Percentiles rank a stretch among this genome's conserved stretches.
Conservation (phyloP, 345 rosid species). For the Populus ilicifolia region DNA sequence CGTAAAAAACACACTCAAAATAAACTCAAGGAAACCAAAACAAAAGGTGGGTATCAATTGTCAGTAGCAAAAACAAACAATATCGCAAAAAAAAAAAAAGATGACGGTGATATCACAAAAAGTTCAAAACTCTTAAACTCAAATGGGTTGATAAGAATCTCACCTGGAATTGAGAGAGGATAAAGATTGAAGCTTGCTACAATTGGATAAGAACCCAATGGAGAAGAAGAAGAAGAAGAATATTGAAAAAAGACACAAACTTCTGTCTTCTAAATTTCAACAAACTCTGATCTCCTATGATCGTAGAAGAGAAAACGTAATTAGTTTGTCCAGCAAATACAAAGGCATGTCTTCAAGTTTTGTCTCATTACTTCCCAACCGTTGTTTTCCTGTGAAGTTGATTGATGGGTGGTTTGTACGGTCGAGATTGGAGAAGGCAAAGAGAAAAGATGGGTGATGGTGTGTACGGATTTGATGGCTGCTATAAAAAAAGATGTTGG, state of each 20-base stretch:
- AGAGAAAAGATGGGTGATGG: neutral
- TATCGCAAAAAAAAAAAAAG: slow-evolving; percentile 3
- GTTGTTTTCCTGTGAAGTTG: neutral
- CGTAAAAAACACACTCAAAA: neutral
- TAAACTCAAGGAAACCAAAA: neutral
- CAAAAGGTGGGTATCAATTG: neutral
- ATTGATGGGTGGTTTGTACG: neutral
- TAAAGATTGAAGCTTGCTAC: neutral
- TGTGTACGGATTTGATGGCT: slow-evolving; percentile 2
- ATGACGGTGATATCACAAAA: neutral
- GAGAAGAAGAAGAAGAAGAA: slow-evolving; percentile 7
- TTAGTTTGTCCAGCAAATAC: neutral
- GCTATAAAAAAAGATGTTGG: neutral
- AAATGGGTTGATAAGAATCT: slow-evolving; percentile 7
- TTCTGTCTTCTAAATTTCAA: slow-evolving; percentile 13
- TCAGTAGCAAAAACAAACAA: neutral
- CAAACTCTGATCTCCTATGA: neutral
- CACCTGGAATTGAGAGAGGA: slow-evolving; percentile 7
- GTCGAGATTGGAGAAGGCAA: neutral
- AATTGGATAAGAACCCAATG: slow-evolving; percentile 13
- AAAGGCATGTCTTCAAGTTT: neutral
- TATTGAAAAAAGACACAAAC: neutral
- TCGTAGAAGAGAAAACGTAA: neutral
- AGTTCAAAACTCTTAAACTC: neutral
- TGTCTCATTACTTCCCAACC: neutral